phyloP scores from a whole-genome alignment of 2,329 filamentous ascomycete genomes.

The Tolypocladium inflatum region DNA sequence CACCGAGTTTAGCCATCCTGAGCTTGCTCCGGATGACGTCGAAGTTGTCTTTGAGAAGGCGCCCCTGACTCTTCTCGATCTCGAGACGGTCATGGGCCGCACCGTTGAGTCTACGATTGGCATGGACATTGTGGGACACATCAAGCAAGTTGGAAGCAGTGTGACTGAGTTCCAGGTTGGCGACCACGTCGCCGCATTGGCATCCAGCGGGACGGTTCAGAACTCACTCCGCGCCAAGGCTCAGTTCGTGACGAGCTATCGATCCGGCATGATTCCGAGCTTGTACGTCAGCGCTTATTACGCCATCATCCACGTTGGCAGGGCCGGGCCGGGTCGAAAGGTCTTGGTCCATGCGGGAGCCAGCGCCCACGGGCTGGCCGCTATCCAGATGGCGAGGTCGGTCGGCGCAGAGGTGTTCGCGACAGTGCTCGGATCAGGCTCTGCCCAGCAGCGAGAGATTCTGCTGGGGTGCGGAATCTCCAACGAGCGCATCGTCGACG shows the following conservation, averaged over 20 bases:
- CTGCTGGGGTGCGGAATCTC: slow-evolving; percentile 25
- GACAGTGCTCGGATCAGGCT: slow-evolving; percentile 23
- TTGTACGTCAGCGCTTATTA: slow-evolving; percentile 32
- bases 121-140: slow-evolving; percentile 29
- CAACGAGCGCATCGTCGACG: slow-evolving; percentile 26
- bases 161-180: slow-evolving; percentile 22
- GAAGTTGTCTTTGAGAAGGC: slow-evolving; percentile 29
- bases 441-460: slow-evolving; percentile 23
- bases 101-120: slow-evolving; percentile 21
- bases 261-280: slow-evolving; percentile 22
- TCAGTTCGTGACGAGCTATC: slow-evolving; percentile 23
- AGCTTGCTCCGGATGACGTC: slow-evolving; percentile 23
- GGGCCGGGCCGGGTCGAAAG: slow-evolving; percentile 13
- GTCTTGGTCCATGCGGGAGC: slow-evolving; percentile 36
- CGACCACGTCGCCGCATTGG: slow-evolving; percentile 32
- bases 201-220: slow-evolving; percentile 23
- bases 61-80: slow-evolving; percentile 25
- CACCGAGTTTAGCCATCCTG: slow-evolving; percentile 5
- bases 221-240: slow-evolving; percentile 22
- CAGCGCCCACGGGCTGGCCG: slow-evolving; percentile 32
- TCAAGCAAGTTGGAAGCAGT: slow-evolving; percentile 23
- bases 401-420: slow-evolving; percentile 31
- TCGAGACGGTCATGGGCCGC: slow-evolving; percentile 23
- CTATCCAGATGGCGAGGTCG: slow-evolving; percentile 28
- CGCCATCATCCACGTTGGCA: slow-evolving; percentile 24